Evolutionary conservation across 2,329 filamentous ascomycete genomes (phyloP).

Genomic region (Pestalotiopsis sp.): DNA sequence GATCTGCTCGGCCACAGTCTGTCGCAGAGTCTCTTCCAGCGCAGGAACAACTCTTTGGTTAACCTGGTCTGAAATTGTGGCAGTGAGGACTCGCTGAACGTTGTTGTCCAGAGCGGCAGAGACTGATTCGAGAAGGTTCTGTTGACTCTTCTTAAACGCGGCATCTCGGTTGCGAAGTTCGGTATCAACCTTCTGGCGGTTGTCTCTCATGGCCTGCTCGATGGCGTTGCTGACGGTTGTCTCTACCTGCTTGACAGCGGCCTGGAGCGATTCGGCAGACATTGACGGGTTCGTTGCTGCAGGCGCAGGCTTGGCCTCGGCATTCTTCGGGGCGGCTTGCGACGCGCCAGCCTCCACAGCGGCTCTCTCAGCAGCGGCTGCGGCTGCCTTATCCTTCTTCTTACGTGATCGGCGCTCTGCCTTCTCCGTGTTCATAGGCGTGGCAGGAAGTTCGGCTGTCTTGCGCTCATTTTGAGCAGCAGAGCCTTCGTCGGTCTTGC

Average conservation of each 20-base stretch:
- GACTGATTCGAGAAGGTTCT: conserved; percentile 59
- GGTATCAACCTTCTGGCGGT: conserved; percentile 66
- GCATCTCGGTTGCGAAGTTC: conserved; percentile 60
- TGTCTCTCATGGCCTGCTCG: conserved; percentile 60
- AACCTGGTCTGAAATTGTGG: conserved; percentile 77
- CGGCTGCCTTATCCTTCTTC: conserved; percentile 61
- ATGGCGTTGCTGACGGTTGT: conserved; percentile 52
- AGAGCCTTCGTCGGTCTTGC: conserved; percentile 28
- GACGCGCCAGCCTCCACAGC: conserved; percentile 49
- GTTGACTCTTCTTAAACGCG: conserved; percentile 55
- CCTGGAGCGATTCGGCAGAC: conserved; percentile 50
- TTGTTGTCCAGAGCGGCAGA: conserved; percentile 64
- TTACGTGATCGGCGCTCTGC: conserved; percentile 35
- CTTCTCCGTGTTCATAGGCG: conserved; percentile 32
- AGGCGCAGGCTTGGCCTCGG: conserved; percentile 27
- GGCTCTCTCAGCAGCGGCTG: conserved; percentile 50
- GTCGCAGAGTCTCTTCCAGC: conserved; percentile 68
- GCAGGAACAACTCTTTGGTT: conserved; percentile 75
- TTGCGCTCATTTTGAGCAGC: conserved; percentile 31
- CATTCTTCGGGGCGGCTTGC: conserved; percentile 38
- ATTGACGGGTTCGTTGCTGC: conserved; percentile 26
- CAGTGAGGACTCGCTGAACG: conserved; percentile 72
- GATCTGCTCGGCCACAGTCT: conserved; percentile 70
- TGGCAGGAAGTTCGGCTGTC: conserved; percentile 25
- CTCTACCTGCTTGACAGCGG: conserved; percentile 58